Evolutionary conservation across 2,329 filamentous ascomycete genomes (phyloP), one percentile per base, ranked within the genome.

Genomic region (Aureobasidium sp.): DNA sequence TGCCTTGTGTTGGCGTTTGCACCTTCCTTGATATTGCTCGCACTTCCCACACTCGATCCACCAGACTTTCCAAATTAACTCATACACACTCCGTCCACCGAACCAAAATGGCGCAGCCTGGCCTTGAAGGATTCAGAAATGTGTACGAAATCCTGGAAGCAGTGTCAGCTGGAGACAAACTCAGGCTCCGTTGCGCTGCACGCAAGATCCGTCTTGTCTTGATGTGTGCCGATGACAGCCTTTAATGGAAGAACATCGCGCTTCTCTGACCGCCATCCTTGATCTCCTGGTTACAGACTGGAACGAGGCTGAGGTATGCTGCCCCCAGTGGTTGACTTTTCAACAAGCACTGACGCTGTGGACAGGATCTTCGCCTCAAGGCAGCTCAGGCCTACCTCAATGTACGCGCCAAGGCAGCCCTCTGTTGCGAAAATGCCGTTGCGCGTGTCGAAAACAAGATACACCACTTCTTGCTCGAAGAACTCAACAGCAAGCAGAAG

Each of bases 201-300:
- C 53, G 53, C 53, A 57, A 46, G 53, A 46, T 57, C 17, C 53
- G 53, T 15, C 53, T 57, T 7, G 53, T 57, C 13, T 37, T 46
- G 42, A 45, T 57, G 38, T 57, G 53, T 27, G 53, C 40, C 27
- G 40, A 45, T 7, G 23, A 57, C 40, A 27, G 11, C 8, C 27
- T 27, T 17, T 57, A 40, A 25, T 27, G 5, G 29, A 19, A n/a
- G 38, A 45, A 8, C n/a, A 57, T n/a, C 53, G 53, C 37, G 40
- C 29, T 7, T 23, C 11, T 46, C 19, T 57, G 15, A 46, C 31
- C 2, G 53, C 40, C 21, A 35, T 57, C 42, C 42, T 46, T 5
- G 53, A 40, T 37, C 53, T 57, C 11, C 31, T 57, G 38, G 53
- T 57, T 2, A 23, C 53, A 0, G 29, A 46, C 25, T 57, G 42